phyloP scores from a whole-genome alignment of 306 rosid genomes.

The Quercus glauca region DNA sequence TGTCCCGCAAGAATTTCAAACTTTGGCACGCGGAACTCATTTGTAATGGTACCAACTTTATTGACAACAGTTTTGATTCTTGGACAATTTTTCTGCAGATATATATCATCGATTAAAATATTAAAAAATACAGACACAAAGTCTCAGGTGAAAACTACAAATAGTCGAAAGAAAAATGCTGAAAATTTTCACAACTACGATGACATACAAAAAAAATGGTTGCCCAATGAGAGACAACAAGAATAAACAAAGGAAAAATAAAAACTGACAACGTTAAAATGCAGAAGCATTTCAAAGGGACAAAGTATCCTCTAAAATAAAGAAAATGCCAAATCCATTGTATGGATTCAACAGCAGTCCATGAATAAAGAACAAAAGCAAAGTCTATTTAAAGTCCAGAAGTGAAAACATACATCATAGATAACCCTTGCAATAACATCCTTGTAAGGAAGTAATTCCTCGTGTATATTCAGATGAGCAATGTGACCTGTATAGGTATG shows the following conservation, averaged over 20 bases:
- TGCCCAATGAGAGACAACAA: neutral
- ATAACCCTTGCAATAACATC: conserved; percentile 91
- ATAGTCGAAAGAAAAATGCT: neutral
- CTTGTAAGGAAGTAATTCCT: conserved; percentile 78
- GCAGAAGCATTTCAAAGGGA: neutral
- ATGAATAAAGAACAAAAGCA: neutral
- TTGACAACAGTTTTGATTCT: conserved; percentile 87
- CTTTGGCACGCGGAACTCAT: conserved; percentile 89
- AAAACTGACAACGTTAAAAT: neutral
- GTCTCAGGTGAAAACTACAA: neutral
- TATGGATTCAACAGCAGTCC: conserved; percentile 14
- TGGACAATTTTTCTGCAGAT: conserved; percentile 84
- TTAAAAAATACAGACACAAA: neutral
- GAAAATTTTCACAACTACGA: neutral
- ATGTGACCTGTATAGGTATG: conserved; percentile 73
- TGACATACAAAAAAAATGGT: neutral
- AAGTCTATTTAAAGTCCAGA: neutral
- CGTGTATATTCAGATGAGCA: conserved; percentile 92
- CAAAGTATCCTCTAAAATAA: neutral
- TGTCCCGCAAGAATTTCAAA: conserved; percentile 87
- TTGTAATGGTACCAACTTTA: conserved; percentile 85
- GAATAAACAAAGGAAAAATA: neutral
- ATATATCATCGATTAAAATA: conserved; percentile 5
- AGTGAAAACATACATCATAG: conserved; percentile 63
- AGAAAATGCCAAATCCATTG: neutral